Conservation (phyloP, 257 asterid species). For the Nicotiana paniculata region DNA sequence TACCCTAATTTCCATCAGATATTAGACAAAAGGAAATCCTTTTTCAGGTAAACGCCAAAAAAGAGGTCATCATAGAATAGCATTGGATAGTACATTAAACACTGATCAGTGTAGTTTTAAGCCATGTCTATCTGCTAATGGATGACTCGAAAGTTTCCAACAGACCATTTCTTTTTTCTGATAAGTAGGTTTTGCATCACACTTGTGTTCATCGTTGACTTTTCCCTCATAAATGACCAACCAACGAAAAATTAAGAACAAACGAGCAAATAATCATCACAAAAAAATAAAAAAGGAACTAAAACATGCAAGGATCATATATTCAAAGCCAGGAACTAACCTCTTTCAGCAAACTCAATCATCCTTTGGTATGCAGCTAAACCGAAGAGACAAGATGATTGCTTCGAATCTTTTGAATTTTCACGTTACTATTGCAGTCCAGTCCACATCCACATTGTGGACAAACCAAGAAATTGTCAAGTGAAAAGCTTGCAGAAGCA, state of each 20-base stretch:
- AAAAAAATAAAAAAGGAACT: neutral
- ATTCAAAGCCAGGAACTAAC: constrained; percentile 2
- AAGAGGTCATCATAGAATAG: neutral
- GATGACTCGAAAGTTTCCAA: neutral
- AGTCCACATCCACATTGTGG: constrained; percentile 91
- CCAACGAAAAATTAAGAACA: neutral
- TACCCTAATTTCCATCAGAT: neutral
- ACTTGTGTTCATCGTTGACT: neutral
- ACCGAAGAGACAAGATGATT: constrained; percentile 26
- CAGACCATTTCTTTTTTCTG: neutral
- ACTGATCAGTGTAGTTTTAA: neutral
- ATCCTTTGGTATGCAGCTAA: constrained; percentile 10
- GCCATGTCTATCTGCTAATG: neutral
- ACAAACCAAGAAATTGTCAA: constrained; percentile 44
- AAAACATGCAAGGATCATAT: neutral
- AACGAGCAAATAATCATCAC: neutral
- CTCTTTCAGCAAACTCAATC: neutral
- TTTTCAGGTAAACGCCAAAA: neutral
- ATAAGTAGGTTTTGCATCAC: neutral
- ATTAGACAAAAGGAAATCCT: neutral
- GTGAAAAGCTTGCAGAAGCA: constrained; percentile 57
- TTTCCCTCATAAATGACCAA: neutral
- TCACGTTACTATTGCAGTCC: constrained; percentile 35
- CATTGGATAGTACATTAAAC: neutral
- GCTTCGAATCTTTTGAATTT: constrained; percentile 9